Evolutionary conservation across 1,284 basidiomycete genomes (phyloP).

Genomic region (Heterobasidion annosum): DNA sequence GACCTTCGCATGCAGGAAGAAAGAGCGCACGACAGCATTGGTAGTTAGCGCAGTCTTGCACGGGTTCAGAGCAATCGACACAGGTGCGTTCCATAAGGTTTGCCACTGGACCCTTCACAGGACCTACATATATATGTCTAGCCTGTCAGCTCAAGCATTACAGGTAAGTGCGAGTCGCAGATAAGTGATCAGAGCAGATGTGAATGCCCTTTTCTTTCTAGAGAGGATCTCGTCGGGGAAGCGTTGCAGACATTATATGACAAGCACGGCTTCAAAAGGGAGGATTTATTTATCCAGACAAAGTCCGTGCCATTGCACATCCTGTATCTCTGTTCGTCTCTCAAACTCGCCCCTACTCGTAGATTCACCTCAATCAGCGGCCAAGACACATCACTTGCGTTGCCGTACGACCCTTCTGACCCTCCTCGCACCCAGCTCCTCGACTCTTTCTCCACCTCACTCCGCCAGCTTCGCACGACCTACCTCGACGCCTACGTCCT

Average conservation of each 20-base stretch:
- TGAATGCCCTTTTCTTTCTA: conserved; percentile 16
- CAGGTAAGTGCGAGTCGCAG: conserved; percentile 29
- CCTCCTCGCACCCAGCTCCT: conserved; percentile 52
- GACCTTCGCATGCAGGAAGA: conserved; percentile 43
- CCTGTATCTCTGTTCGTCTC: background rate
- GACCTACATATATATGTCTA: conserved; percentile 10
- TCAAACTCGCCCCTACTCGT: background rate
- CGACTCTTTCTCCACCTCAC: conserved; percentile 54
- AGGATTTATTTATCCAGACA: conserved; percentile 44
- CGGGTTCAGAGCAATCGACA: conserved; percentile 76
- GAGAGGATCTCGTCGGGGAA: conserved; percentile 73
- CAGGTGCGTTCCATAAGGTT: conserved; percentile 34
- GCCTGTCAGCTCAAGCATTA: conserved; percentile 77
- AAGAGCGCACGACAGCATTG: conserved; percentile 56
- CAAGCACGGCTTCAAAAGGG: conserved; percentile 25
- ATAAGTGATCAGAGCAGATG: background rate
- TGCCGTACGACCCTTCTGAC: conserved; percentile 60
- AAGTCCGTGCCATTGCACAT: conserved; percentile 37
- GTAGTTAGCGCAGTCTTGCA: conserved; percentile 63
- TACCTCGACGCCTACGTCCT: conserved; percentile 72
- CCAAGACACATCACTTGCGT: conserved; percentile 57
- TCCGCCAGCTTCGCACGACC: conserved; percentile 57
- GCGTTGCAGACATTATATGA: conserved; percentile 39
- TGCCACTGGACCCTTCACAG: conserved; percentile 2
- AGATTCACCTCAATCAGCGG: conserved; percentile 69